Conservation (phyloP, 495 filamentous ascomycete species). For the Hypoxylon lenormandii region DNA sequence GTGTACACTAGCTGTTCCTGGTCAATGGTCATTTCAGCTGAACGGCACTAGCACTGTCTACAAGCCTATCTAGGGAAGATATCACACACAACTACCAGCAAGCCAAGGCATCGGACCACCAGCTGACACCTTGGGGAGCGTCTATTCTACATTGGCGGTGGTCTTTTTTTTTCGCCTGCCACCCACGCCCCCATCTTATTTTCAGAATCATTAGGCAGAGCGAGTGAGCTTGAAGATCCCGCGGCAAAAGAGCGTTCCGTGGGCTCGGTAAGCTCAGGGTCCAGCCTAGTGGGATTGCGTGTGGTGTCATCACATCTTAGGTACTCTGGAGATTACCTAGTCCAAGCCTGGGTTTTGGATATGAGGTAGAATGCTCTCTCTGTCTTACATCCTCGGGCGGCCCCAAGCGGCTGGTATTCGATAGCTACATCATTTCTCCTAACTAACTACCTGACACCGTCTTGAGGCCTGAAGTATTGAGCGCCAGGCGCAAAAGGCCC, state of each 20-base stretch:
- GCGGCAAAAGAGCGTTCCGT: constrained; percentile 26
- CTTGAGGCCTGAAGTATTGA: not conserved
- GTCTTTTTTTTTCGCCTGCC: not conserved
- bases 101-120: constrained; percentile 15
- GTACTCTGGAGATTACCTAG: not conserved
- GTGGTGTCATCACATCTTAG: constrained; percentile 10
- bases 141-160: constrained; percentile 16
- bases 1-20: constrained; percentile 22
- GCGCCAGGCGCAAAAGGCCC: not conserved
- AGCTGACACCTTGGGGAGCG: constrained; percentile 20
- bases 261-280: constrained; percentile 46
- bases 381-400: constrained; percentile 1
- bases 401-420: constrained; percentile 6
- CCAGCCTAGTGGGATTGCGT: constrained; percentile 30
- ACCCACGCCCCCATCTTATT: constrained; percentile 31
- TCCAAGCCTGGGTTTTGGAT: constrained; percentile 8
- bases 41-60: constrained; percentile 19
- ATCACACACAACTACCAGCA: constrained; percentile 16
- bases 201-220: constrained; percentile 16
- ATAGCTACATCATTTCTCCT: constrained; percentile 10
- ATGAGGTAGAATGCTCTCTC: not conserved
- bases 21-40: constrained; percentile 37
- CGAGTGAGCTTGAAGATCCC: constrained; percentile 13
- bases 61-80: not conserved
- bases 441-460: not conserved